Evolutionary conservation across 129 eudicot species (phyloP), one percentile per base, ranked within the genome.

Genomic region (Pseudognaphalium luteoalbum): DNA sequence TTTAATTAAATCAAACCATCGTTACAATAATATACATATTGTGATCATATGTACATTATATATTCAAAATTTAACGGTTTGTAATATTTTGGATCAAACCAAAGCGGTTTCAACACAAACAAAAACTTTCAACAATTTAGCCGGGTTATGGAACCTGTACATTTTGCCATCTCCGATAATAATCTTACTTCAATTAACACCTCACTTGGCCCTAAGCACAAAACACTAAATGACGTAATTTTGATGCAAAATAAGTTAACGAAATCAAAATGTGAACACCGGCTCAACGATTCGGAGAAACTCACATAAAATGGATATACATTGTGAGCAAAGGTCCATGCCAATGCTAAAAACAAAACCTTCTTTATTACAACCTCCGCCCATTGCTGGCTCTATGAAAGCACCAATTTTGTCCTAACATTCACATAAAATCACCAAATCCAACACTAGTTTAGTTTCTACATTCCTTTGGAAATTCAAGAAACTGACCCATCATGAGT

Each of bases 351-450:
- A 79, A 79, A 63, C 82, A 79, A 78, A 79, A 32, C 32, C 32
- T 5, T 15, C 59, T 37, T 64, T 39, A 42, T 80, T 12, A 80
- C 66, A 74, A 67, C 28, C 73, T 79, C 83, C 83, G 83, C 73
- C 83, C 73, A 35, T 71, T 79, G 82, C 78, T 63, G 82, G 82
- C 82, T 25, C 63, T 34, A 22, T 63, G 82, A 71, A 71, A 79
- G 72, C 79, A 57, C 56, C 57, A 4, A 29, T 80, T 80, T 68
- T 80, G 75, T 80, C 80, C 71, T 37, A 39, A 65, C 28, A 39
- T 74, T 50, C 22, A 57, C 39, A 66, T 80, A 35, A 74, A 74
- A 42, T 21, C 22, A 66, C 21, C 25, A 57, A 10, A 14, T 29
- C 51, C 21, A 7, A n/a, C 9, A 25, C 22, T 7, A 4, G 15